phyloP scores from a whole-genome alignment of 2,329 filamentous ascomycete genomes.

The Sporothrix phasma region DNA sequence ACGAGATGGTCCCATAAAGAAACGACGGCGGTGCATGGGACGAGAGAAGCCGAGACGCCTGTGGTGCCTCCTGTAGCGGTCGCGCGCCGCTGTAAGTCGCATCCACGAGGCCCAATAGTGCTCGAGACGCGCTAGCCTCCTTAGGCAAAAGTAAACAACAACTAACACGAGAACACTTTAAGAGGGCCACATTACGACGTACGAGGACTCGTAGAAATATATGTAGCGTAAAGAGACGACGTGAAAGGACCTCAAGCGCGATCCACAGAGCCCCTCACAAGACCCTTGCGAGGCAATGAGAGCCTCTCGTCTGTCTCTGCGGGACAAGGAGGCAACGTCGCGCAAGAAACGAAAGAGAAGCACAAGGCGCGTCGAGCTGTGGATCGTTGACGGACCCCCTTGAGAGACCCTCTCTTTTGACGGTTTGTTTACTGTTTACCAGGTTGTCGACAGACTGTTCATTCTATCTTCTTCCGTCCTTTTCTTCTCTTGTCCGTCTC shows the following conservation, averaged over 20 bases:
- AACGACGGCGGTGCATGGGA: too few relatives aligned
- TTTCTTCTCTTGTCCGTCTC: background rate
- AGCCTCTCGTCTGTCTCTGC: background rate
- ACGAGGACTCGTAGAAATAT: too few relatives aligned
- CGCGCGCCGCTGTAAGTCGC: background rate
- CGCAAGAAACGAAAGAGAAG: too few relatives aligned
- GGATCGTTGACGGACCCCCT: background rate
- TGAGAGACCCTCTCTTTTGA: background rate
- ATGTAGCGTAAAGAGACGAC: too few relatives aligned
- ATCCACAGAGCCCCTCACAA: background rate
- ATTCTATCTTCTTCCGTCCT: background rate
- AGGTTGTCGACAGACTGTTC: background rate
- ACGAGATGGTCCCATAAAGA: too few relatives aligned
- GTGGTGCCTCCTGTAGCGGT: background rate
- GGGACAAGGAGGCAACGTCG: background rate
- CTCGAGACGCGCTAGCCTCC: conserved; percentile 10
- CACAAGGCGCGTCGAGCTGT: background rate
- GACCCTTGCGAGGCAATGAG: background rate
- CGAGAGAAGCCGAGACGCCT: too few relatives aligned
- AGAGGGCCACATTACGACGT: too few relatives aligned
- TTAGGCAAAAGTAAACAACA: conserved; percentile 16
- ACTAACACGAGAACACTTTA: too few relatives aligned
- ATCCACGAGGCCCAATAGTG: background rate
- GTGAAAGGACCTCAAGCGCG: background rate
- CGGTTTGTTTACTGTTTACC: conserved; percentile 4